Base-by-base conservation (phyloP, 805 yeast species). In the Teunomyces barrocoloradensis region DNA sequence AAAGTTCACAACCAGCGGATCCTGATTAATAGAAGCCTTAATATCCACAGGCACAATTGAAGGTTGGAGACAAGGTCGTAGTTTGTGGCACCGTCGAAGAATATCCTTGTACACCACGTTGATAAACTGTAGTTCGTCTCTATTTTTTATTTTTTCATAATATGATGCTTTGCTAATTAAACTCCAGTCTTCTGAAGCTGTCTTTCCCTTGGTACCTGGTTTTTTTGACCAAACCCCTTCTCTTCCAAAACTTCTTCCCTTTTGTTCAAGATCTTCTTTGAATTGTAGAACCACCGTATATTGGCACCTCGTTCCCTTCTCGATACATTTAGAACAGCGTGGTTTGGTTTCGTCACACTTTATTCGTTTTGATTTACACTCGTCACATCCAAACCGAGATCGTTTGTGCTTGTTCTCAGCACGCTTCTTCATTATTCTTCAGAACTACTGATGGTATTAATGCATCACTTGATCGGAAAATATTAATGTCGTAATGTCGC, bases 311-410 rank as follows among this genome's bases (percentile, higher is more conserved):
- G 50, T 34, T 5, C 56, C 58, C n/a, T 47, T 54, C 10, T 44
- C 40, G 3, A 25, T 21, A 43, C 68, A 63, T 25, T 57, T 36
- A 6, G 50, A 13, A 28, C 68, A 63, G 6, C 39, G 35, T 5
- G 68, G 68, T 39, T 60, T 63, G 10, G 28, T n/a, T 47, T 62
- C 68, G 41, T 63, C 66, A 47, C 68, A 63, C 53, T 63, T 63
- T 35, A 56, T 44, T 30, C 59, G 48, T 39, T 47, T 55, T 11
- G 47, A 42, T 36, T 55, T 54, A 45, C 68, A 63, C 25, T 47
- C 53, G 18, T 53, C 56, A 42, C 68, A 63, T 11, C 66, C 68
- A 30, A 50, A 49, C 23, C 63, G 48, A 11, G 66, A 61, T 20
- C 66, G 30, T 15, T 40, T 37, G 18, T 37, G 40, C n/a, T 37